Evolutionary conservation across 179 eudicot genomes (phyloP), one percentile per base, ranked within the genome.

Genomic region (Beta lomatogona): DNA sequence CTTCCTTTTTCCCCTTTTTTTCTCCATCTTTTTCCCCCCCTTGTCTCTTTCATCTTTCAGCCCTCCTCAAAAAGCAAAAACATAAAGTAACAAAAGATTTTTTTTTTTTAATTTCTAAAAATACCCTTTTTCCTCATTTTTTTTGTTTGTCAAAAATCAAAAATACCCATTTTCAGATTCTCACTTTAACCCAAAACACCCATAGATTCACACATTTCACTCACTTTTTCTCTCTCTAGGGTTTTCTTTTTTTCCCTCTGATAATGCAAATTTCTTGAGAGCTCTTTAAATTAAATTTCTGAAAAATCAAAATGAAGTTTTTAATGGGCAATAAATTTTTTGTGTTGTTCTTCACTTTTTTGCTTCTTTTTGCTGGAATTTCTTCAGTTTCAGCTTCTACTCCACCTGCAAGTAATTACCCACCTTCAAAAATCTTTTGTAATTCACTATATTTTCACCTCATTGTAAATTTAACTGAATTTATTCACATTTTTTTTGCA

Each of bases 391-490:
- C 91, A 13, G 91, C 90, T 80, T 91, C 93, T 74, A 65, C 90
- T 82, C 85, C 98, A 54, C 94, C 98, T 85, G 89, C 94, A 54
- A 95, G 99, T 95, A 79, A 89, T 25, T 97, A 11, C 74, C 6
- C 31, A 28, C 21, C 18, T 28, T 14, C 53, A 2, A 16, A 21
- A 61, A 16, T 54, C 14, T 11, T 9, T 3, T 0, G 2, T 36
- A 25, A 11, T 48, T 22, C 79, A 44, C 71, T 46, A 45, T 64
- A 66, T 77, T 54, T 19, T 68, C 53, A 18, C 8, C 55, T 55
- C 77, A 80, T 48, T 73, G 7, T 48, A 9, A 48, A 5, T 22
- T 59, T 67, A 50, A 73, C 79, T 77, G 57, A 79, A 31, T 66
- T 57, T 55, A 54, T 55, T 60, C 21, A 10, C 28, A 44, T 73